phyloP scores from a whole-genome alignment of 2,329 filamentous ascomycete species.

The Arthrobotrys sphaeroides region DNA sequence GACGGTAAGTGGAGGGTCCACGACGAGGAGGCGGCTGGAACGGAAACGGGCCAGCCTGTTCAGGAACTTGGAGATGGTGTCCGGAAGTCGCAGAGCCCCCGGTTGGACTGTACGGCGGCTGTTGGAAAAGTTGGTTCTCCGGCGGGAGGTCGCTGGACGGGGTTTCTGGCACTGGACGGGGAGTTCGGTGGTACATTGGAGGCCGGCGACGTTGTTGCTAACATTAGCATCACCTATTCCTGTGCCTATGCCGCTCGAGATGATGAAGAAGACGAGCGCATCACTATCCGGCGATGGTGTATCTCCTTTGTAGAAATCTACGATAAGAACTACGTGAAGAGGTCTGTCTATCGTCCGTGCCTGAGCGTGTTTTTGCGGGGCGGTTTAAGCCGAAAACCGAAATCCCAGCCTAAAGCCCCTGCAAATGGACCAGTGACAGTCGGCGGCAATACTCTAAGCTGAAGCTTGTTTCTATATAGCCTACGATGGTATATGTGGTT shows the following conservation, averaged over 20 bases:
- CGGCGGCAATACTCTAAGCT: background rate
- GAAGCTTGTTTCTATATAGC: background rate
- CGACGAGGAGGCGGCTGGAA: slow-evolving; percentile 37
- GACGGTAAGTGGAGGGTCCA: slow-evolving; percentile 31
- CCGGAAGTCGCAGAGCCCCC: background rate
- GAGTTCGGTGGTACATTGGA: slow-evolving; percentile 53
- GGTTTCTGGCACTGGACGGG: slow-evolving; percentile 46
- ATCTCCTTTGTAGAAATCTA: background rate
- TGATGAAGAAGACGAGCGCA: background rate
- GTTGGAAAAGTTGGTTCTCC: slow-evolving; percentile 50
- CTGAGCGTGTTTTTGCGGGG: slow-evolving; percentile 31
- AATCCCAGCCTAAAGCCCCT: slow-evolving; percentile 14
- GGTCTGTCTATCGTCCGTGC: background rate
- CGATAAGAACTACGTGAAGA: background rate
- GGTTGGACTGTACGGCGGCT: background rate
- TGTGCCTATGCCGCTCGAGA: background rate
- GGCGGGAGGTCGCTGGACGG: slow-evolving; percentile 39
- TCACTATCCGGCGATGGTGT: slow-evolving; percentile 4
- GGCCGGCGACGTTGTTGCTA: slow-evolving; percentile 1
- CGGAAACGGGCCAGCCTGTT: slow-evolving; percentile 29
- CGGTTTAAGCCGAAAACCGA: slow-evolving; percentile 40
- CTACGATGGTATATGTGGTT: background rate
- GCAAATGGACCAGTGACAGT: background rate
- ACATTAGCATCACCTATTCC: slow-evolving; percentile 21
- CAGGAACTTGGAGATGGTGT: slow-evolving; percentile 29